Percentiles rank a stretch among this genome's conserved stretches.
Conservation (phyloP, 1,284 basidiomycete species). For the Melampsora abietis-canadensis region DNA sequence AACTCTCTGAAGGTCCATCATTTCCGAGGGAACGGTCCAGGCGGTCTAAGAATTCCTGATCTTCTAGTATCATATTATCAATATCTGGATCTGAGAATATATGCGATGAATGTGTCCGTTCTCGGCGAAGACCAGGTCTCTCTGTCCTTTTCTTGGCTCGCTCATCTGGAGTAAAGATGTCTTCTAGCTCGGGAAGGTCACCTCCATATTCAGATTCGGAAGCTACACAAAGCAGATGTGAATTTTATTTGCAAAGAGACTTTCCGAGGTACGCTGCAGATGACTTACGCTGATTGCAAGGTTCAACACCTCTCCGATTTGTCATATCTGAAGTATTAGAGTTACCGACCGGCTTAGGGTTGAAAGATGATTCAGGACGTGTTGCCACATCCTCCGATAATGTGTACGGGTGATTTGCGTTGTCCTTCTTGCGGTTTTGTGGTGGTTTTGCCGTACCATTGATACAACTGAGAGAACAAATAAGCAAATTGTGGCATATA, state of each 20-base stretch:
- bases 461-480: conserved; percentile 23
- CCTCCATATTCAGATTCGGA: neutral
- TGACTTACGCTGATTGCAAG: conserved; percentile 5
- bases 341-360: neutral
- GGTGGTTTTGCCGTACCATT: conserved; percentile 32
- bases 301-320: neutral
- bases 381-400: neutral
- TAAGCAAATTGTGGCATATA: neutral
- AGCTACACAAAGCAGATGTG: neutral
- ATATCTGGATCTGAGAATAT: neutral
- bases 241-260: neutral
- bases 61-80: neutral
- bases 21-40: neutral
- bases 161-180: neutral
- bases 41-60: neutral
- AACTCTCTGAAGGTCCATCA: neutral
- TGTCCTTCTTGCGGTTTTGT: conserved; percentile 9
- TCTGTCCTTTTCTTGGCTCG: neutral
- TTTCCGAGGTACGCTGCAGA: too few species aligned
- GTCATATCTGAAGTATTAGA: neutral
- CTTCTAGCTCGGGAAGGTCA: neutral
- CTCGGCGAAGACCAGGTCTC: neutral
- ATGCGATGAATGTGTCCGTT: neutral
- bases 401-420: neutral
- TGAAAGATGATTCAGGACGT: neutral